Base-by-base conservation (phyloP, 2,329 filamentous ascomycete species). In the Paraphoma chrysanthemicola region DNA sequence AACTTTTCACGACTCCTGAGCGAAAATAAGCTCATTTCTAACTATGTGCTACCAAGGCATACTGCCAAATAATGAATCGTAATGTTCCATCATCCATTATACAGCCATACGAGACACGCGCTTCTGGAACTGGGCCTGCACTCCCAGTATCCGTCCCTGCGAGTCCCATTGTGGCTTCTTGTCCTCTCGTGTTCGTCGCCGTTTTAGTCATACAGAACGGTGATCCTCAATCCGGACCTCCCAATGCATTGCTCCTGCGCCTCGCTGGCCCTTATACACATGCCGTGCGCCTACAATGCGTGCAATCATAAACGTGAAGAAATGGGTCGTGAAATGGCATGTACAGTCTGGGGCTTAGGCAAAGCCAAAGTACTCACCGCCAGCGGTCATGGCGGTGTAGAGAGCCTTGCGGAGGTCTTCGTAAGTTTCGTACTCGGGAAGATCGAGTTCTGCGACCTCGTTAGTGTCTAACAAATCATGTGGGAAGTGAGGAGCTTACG, bases 371-470 rank as follows among this genome's bases (percentile, higher is more conserved):
- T 89, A 98, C 77, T 98, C 94, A 81, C 93, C 95, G 67, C 95
- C 95, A 65, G 93, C 90, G n/a, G 95, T 99, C 78, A 99, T 97
- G 61, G 95, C 95, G 67, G 93, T 98, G 77, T 96, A 89, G 57
- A 99, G 81, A 74, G 95, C 93, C 70, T 91, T 88, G 61, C 95
- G 89, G 59, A 99, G 86, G 67, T 86, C 84, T 71, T 99, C 95
- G 78, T 99, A 99, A 76, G 88, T 96, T 72, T 98, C 95, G 75
- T 99, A 99, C 80, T 99, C 95, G 42, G 95, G 95, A 67, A 99
- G 87, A 81, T 99, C 95, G 75, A 99, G 92, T 82, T 99, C 93
- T 97, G 77, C 57, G 51, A 54, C 43, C 5, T 44, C 50, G 68
- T 84, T 71, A 83, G 78, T 65, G 29, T 23, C 12, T 11, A n/a